phyloP scores from a whole-genome alignment of 148 eudicot species.

The Bassia scoparia region DNA sequence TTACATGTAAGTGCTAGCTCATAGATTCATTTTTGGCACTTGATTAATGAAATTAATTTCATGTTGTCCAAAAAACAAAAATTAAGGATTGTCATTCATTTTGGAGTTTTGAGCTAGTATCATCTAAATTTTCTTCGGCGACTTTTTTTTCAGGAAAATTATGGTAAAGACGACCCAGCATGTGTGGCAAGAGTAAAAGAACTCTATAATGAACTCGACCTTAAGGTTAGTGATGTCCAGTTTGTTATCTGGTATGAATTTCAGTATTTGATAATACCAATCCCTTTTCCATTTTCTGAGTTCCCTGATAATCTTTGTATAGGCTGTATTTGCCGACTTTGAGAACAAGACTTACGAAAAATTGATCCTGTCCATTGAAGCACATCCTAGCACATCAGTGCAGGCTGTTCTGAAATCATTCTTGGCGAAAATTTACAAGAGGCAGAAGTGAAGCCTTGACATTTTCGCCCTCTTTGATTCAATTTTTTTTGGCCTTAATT shows the following conservation, averaged over 20 bases:
- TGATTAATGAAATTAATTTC: too few relatives aligned
- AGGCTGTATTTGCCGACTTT: conserved; percentile 67
- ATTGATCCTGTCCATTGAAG: conserved; percentile 55
- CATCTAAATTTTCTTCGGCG: background rate
- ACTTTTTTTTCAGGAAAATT: conserved; percentile 61
- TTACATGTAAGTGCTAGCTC: conserved; percentile 40
- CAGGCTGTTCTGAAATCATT: conserved; percentile 81
- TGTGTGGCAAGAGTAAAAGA: conserved; percentile 78
- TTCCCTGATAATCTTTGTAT: background rate
- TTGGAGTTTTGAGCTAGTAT: background rate
- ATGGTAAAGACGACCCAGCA: conserved; percentile 68
- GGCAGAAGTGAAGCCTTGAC: conserved; percentile 51
- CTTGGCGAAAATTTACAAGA: conserved; percentile 88
- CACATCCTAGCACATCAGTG: conserved; percentile 76
- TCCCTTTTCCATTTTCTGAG: background rate
- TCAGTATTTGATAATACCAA: background rate
- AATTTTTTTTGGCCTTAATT: conserved; percentile 1
- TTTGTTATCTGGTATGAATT: too few relatives aligned
- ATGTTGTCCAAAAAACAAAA: too few relatives aligned
- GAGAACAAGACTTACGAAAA: conserved; percentile 70
- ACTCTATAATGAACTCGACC: conserved; percentile 59
- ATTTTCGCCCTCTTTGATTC: background rate
- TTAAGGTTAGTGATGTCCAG: conserved; percentile 43
- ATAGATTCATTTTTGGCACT: too few relatives aligned
- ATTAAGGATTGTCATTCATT: background rate